phyloP scores from a whole-genome alignment of 768 basidiomycete genomes.

The Trametes cingulata region DNA sequence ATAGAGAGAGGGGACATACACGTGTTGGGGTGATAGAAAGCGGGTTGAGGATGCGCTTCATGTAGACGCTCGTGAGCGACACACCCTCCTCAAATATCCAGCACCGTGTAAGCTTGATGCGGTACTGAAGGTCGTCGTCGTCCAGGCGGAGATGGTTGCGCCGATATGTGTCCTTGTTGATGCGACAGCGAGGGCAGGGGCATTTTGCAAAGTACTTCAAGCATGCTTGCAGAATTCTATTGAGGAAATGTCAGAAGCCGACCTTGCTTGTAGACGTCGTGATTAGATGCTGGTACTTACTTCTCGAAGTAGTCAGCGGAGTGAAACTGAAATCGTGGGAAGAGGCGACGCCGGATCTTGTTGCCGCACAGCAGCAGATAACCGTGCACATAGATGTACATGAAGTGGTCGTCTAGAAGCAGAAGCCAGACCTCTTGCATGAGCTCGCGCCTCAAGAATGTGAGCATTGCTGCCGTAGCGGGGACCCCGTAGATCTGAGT shows the following conservation, averaged over 20 bases:
- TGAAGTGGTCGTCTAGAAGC: conserved; percentile 26
- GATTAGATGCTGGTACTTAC: conserved; percentile 19
- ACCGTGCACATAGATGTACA: conserved; percentile 29
- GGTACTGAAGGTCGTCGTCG: neutral
- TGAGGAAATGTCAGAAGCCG: neutral
- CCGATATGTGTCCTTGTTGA: conserved; percentile 24
- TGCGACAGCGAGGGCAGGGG: conserved; percentile 42
- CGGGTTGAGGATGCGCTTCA: conserved; percentile 16
- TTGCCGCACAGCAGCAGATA: conserved; percentile 29
- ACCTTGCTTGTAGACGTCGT: neutral
- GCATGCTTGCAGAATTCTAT: conserved; percentile 38
- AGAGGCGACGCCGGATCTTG: conserved; percentile 26
- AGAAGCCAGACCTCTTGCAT: conserved; percentile 31
- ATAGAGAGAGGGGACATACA: conserved; percentile 4
- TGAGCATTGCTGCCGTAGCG: conserved; percentile 25
- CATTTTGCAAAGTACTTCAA: conserved; percentile 41
- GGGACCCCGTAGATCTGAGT: conserved; percentile 10
- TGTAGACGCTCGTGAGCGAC: conserved; percentile 7
- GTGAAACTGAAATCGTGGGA: conserved; percentile 29
- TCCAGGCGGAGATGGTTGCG: conserved; percentile 13
- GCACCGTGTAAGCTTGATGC: conserved; percentile 9
- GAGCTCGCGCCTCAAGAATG: conserved; percentile 35
- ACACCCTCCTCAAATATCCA: conserved; percentile 24
- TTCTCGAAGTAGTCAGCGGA: conserved; percentile 39
- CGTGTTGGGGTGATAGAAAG: conserved; percentile 21